Base-by-base conservation (phyloP, 148 eudicot species). In the Camellia japonica region DNA sequence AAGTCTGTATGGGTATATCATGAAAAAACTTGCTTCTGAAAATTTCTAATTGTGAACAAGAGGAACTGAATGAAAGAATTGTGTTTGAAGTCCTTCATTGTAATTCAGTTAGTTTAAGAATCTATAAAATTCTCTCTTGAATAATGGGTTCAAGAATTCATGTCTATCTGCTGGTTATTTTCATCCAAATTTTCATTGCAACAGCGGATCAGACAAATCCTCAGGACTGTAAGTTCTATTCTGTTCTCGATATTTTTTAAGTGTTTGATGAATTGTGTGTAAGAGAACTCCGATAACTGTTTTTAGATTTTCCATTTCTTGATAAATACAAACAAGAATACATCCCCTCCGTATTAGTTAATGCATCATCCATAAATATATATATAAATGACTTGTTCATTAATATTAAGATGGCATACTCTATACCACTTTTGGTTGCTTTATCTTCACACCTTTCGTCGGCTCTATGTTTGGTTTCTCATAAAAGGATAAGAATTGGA, bases 141-240 rank as follows among this genome's bases (percentile, higher is more conserved):
- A 65, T 64, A 68, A 89, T 89, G 90, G 59, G 63, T 78, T 18
- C 41, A 59, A 74, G 73, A 69, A 44, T 76, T 77, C 79, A 79
- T 75, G 71, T 82, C 54, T 82, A 49, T 58, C 18, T 88, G 18
- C 68, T 89, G 81, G 72, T 85, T 73, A 38, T 87, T 68, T 81
- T 67, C 60, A 18, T 84, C 41, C 89, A 73, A 65, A 47, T 78
- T 38, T 79, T 80, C 3, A 12, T 62, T 63, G 74, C 75, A 79
- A 71, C 70, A 51, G 84, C 88, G 2, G 30, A 23, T 23, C 78
- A 79, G 62, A 89, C 87, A 18, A 19, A 83, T 76, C 18, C 61
- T n/a, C 68, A 81, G 18, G 96, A 92, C 56, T 81, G 97, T 92
- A 78, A 90, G 92, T 86, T 82, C 66, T 8, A 6, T 61, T 63